Percentiles rank a stretch among this genome's conserved stretches.
Conservation (phyloP, 75 land plant species). For the Chamaecyparis obtusa region DNA sequence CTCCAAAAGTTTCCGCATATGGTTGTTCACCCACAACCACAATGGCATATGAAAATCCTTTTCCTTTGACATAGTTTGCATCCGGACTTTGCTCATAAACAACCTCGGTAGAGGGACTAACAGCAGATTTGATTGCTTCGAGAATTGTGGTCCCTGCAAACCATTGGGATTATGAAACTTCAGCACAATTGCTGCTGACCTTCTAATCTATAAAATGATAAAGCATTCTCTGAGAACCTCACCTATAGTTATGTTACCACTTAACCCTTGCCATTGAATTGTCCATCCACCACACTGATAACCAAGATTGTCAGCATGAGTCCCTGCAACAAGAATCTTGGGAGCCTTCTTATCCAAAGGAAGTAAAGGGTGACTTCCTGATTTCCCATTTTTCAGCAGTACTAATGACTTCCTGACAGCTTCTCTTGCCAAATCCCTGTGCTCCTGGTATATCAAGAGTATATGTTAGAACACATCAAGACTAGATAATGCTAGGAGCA, state of each 20-base stretch:
- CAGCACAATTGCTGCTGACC: neutral
- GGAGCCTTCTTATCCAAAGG: conserved; percentile 45
- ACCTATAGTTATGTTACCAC: conserved; percentile 36
- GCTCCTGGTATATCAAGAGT: conserved; percentile 26
- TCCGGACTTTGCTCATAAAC: conserved; percentile 43
- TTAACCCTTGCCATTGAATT: conserved; percentile 48
- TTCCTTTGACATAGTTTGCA: conserved; percentile 20
- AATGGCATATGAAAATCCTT: conserved; percentile 42
- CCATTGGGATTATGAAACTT: neutral
- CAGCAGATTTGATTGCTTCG: conserved; percentile 34
- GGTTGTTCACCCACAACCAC: conserved; percentile 55
- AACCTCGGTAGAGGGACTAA: conserved; percentile 34
- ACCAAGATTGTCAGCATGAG: conserved; percentile 50
- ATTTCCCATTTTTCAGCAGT: conserved; percentile 54
- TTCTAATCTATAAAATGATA: neutral
- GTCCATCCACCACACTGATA: conserved; percentile 69
- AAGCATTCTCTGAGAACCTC: conserved; percentile 3
- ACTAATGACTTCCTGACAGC: conserved; percentile 61
- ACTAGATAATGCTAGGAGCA: neutral
- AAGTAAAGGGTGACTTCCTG: conserved; percentile 24
- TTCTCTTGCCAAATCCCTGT: conserved; percentile 52
- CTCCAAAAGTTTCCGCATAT: conserved; percentile 48
- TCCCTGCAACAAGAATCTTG: conserved; percentile 54
- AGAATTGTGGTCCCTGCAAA: conserved; percentile 53
- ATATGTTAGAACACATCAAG: neutral